Evolutionary conservation across 2,329 filamentous ascomycete species (phyloP).

Genomic region (Calonectria henricotiae): DNA sequence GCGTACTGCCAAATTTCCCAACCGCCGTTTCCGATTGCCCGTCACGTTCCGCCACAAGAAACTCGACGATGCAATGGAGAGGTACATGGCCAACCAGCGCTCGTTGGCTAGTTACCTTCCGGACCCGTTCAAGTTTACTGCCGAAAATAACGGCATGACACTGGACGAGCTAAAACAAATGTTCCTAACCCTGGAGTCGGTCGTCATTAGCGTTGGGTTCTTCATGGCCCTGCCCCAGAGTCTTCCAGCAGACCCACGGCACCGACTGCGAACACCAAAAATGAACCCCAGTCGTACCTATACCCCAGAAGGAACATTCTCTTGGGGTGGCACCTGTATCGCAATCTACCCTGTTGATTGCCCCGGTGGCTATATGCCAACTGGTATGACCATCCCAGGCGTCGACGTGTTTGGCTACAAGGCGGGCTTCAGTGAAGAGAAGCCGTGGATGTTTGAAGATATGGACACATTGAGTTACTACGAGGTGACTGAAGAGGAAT

Average conservation of each 20-base stretch:
- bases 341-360: conserved; percentile 59
- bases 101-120: conserved; percentile 74
- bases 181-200: conserved; percentile 52
- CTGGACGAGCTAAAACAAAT: conserved; percentile 54
- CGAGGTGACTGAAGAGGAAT: conserved; percentile 56
- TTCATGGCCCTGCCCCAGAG: conserved; percentile 60
- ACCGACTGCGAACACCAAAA: conserved; percentile 55
- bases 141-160: conserved; percentile 58
- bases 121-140: conserved; percentile 70
- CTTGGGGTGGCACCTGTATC: conserved; percentile 57
- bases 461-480: conserved; percentile 58
- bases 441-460: conserved; percentile 59
- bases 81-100: conserved; percentile 74
- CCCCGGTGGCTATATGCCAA: conserved; percentile 61
- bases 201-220: conserved; percentile 56
- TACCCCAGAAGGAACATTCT: conserved; percentile 59
- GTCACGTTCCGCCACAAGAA: conserved; percentile 55
- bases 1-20: conserved; percentile 40
- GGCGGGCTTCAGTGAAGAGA: conserved; percentile 50
- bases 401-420: conserved; percentile 57
- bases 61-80: conserved; percentile 58
- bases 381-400: conserved; percentile 54
- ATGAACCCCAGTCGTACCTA: conserved; percentile 57
- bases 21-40: conserved; percentile 53
- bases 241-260: conserved; percentile 54